Evolutionary conservation across 257 asterid species (phyloP), one percentile per base, ranked within the genome.

Genomic region (Primulina tabacum): DNA sequence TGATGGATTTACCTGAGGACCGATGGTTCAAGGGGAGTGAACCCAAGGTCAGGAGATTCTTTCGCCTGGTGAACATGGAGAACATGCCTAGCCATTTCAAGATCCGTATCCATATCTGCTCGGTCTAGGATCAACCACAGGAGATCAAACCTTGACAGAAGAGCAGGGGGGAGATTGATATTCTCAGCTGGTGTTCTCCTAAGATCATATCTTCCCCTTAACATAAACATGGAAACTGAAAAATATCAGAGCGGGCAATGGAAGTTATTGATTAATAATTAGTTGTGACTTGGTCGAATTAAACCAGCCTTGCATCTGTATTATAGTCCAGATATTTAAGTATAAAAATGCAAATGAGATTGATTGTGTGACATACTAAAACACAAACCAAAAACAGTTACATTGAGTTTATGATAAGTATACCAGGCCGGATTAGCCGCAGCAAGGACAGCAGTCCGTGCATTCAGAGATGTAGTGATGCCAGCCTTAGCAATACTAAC

Each of bases 341-440:
- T 43, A n/a, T 62, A 18, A 50, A 28, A 43, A 30, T 17, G 50
- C 34, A 35, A 38, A 61, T 18, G 55, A 12, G 28, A 38, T 6
- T 26, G 4, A 5, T 30, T 6, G 68, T 20, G 60, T 28, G 14
- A 60, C 2, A 61, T 30, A 17, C 30, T 62, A 38, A 67, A 14
- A 68, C 24, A 9, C 71, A 40, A 69, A 17, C 6, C 10, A 9
- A 60, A 10, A 47, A 75, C 7, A 50, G 33, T 29, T 40, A 40
- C 9, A 29, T 53, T 52, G 76, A 72, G 65, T 47, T 71, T 28
- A 67, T 70, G 72, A 82, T 72, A 55, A 35, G 47, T 20, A 37
- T 93, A 94, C 99, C 98, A 94, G 73, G 99, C 97, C 56, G 99
- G 99, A 82, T 91, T 94, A 80, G 99, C 99, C 47, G 98, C 99